Evolutionary conservation across 2,329 filamentous ascomycete species (phyloP).

Genomic region (Lasiodiplodia sp.): DNA sequence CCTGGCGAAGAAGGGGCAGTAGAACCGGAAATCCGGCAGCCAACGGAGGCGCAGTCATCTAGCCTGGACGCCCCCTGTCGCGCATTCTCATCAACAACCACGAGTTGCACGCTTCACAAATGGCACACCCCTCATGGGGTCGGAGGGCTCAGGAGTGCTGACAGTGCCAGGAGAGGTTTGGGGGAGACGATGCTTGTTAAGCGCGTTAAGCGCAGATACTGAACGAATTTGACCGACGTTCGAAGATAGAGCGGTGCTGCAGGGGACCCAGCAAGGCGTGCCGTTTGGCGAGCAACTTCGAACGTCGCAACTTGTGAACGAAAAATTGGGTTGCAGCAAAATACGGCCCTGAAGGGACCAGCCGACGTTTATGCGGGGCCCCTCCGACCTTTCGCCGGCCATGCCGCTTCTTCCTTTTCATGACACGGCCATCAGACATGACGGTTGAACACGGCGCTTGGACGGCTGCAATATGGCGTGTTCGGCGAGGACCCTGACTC

Average conservation of each 20-base stretch:
- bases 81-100: neutral
- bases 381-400: conserved; percentile 5
- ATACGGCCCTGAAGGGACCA: neutral
- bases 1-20: neutral
- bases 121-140: neutral
- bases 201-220: neutral
- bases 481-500: too few species aligned
- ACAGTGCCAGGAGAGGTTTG: neutral
- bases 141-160: neutral
- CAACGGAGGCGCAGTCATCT: neutral
- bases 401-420: neutral
- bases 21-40: neutral
- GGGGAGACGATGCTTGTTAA: neutral
- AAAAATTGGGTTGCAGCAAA: neutral
- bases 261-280: neutral
- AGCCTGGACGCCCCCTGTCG: neutral
- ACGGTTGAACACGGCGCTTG: too few species aligned
- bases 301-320: conserved; percentile 14
- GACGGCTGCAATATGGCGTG: neutral
- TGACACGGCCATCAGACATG: neutral
- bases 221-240: neutral
- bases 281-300: neutral
- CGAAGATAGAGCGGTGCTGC: neutral
- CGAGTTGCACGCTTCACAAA: neutral
- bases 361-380: conserved; percentile 4